A percentile compares a stretch with the other conserved stretches of the same genome.
phyloP scores from a whole-genome alignment of 2,329 filamentous ascomycete species.

The Cryoendolithus antarcticus region DNA sequence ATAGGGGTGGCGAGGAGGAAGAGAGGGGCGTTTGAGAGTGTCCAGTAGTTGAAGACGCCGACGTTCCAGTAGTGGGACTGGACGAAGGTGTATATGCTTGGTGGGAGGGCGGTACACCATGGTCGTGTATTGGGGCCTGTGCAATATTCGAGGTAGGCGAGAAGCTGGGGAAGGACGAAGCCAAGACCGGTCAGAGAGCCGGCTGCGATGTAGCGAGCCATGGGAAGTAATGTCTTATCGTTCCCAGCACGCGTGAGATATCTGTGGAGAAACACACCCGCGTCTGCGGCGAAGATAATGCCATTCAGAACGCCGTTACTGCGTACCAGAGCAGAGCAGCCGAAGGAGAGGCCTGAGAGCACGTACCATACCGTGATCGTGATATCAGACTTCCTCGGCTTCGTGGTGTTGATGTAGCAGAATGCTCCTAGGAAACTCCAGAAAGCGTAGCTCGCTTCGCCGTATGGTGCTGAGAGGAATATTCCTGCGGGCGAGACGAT shows the following conservation, averaged over 20 bases:
- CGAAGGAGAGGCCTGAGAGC: constrained; percentile 40
- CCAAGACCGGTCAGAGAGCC: constrained; percentile 59
- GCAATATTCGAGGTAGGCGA: constrained; percentile 67
- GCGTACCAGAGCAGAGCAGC: constrained; percentile 59
- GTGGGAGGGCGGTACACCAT: constrained; percentile 65
- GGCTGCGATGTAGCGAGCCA: constrained; percentile 42
- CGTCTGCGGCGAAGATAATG: constrained; percentile 57
- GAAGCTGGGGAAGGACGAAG: constrained; percentile 56
- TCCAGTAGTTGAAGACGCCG: constrained; percentile 88
- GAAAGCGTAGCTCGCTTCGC: constrained; percentile 66
- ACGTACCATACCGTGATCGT: constrained; percentile 9
- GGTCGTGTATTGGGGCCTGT: constrained; percentile 31
- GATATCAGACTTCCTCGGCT: constrained; percentile 1
- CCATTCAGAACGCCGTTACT: constrained; percentile 83
- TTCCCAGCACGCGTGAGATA: constrained; percentile 12
- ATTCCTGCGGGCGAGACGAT: constrained; percentile 77
- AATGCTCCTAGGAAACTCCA: constrained; percentile 64
- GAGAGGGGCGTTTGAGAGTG: constrained; percentile 67
- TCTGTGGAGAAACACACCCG: constrained; percentile 32
- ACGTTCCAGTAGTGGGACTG: constrained; percentile 85
- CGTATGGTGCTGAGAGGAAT: constrained; percentile 78
- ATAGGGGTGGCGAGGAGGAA: constrained; percentile 76
- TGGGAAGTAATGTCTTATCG: too few species aligned
- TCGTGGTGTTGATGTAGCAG: constrained; percentile 46
- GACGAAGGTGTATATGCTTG: constrained; percentile 85